phyloP scores from a whole-genome alignment of 2,329 filamentous ascomycete species.

The Trichoderma simmonsii region DNA sequence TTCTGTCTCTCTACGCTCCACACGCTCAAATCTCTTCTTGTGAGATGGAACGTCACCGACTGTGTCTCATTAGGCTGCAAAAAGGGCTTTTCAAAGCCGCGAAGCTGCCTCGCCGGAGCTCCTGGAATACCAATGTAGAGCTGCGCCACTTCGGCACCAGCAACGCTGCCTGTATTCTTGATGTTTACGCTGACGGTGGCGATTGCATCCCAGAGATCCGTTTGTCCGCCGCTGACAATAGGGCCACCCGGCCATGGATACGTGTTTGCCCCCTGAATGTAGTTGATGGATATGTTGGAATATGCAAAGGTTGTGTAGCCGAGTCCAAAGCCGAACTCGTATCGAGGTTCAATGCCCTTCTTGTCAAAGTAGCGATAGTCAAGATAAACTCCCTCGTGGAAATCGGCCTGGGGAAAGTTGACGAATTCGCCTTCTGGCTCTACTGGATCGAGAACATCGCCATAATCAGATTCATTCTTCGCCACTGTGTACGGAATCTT shows the following conservation, averaged over 20 bases:
- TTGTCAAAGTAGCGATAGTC: conserved; percentile 56
- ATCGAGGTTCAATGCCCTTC: conserved; percentile 46
- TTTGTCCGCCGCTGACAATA: conserved; percentile 43
- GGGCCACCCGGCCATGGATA: conserved; percentile 38
- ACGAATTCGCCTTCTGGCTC: conserved; percentile 49
- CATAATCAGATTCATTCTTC: conserved; percentile 54
- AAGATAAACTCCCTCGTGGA: conserved; percentile 49
- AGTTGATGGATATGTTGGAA: conserved; percentile 39
- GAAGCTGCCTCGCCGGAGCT: conserved; percentile 55
- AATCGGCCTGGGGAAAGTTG: conserved; percentile 50
- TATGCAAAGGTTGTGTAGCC: conserved; percentile 55
- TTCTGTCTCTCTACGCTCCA: conserved; percentile 62
- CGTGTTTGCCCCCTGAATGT: conserved; percentile 23
- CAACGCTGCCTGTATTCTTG: conserved; percentile 40
- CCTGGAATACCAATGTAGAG: conserved; percentile 47
- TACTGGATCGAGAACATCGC: conserved; percentile 39
- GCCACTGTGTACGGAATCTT: conserved; percentile 62
- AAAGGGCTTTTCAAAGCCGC: conserved; percentile 62
- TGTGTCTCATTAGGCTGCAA: conserved; percentile 45
- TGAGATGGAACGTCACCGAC: conserved; percentile 51
- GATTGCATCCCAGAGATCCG: conserved; percentile 47
- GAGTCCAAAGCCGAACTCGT: conserved; percentile 56
- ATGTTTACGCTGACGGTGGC: conserved; percentile 39
- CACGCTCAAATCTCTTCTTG: conserved; percentile 61
- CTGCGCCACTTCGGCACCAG: conserved; percentile 47